Evolutionary conservation across 2,329 filamentous ascomycete species (phyloP).

Genomic region (Fusarium floridanum): DNA sequence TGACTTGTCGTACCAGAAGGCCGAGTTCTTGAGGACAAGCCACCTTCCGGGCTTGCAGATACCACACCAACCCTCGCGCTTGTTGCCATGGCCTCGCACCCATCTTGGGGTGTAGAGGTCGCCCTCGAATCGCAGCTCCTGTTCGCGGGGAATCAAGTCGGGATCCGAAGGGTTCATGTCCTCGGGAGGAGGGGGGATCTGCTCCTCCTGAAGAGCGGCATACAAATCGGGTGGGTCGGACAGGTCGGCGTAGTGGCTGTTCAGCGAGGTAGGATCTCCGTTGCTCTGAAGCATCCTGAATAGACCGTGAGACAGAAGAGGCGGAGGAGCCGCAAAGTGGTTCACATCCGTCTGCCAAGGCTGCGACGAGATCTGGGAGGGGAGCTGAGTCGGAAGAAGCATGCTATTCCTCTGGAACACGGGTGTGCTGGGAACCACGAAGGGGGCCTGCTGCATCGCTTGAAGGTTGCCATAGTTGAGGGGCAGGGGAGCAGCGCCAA

Average conservation of each 20-base stretch:
- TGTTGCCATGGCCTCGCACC: slow-evolving; percentile 88
- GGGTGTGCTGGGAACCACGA: slow-evolving; percentile 65
- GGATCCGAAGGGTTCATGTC: slow-evolving; percentile 86
- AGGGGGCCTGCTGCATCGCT: slow-evolving; percentile 67
- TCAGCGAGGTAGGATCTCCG: slow-evolving; percentile 74
- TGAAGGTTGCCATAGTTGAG: slow-evolving; percentile 69
- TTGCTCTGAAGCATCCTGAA: slow-evolving; percentile 83
- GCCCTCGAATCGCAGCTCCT: slow-evolving; percentile 82
- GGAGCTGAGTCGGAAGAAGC: slow-evolving; percentile 63
- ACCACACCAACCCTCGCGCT: slow-evolving; percentile 90
- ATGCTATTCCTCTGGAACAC: slow-evolving; percentile 69
- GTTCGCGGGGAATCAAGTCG: slow-evolving; percentile 81
- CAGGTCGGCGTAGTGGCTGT: slow-evolving; percentile 78
- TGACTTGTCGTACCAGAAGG: slow-evolving; percentile 94
- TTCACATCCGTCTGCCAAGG: slow-evolving; percentile 64
- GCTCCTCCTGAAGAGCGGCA: slow-evolving; percentile 79
- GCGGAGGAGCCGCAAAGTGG: slow-evolving; percentile 70
- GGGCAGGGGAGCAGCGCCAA: slow-evolving; percentile 62
- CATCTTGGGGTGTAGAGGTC: slow-evolving; percentile 87
- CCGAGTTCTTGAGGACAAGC: slow-evolving; percentile 90
- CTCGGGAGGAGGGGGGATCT: slow-evolving; percentile 79
- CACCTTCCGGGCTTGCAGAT: slow-evolving; percentile 88
- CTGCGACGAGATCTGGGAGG: slow-evolving; percentile 65
- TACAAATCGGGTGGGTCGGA: slow-evolving; percentile 84
- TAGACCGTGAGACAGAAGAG: slow-evolving; percentile 77